Conservation (phyloP, 2,329 filamentous ascomycete species). For the Colletotrichum sp. region DNA sequence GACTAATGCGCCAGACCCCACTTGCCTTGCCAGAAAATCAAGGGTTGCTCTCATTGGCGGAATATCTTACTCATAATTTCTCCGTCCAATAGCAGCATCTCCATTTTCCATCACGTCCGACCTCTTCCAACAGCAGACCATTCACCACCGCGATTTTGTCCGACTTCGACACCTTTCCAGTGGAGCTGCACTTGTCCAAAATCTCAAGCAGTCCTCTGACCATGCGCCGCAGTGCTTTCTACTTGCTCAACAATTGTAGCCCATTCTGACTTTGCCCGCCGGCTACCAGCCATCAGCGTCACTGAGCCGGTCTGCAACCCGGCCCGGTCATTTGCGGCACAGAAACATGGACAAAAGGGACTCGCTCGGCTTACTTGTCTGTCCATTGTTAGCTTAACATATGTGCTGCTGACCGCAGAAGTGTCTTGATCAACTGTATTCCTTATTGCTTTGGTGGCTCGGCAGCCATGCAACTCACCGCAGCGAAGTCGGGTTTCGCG, state of each 20-base stretch:
- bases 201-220: background rate
- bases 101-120: background rate
- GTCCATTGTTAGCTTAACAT: background rate
- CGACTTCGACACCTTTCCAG: background rate
- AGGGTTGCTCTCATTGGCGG: background rate
- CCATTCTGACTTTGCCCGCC: background rate
- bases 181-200: background rate
- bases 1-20: background rate
- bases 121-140: background rate
- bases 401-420: background rate
- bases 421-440: background rate
- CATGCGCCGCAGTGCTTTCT: background rate
- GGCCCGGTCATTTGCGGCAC: background rate
- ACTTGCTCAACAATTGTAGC: background rate
- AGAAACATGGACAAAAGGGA: background rate
- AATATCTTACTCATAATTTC: background rate
- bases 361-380: background rate
- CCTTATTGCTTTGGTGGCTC: background rate
- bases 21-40: background rate
- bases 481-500: background rate
- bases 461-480: background rate
- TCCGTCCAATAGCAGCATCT: constrained; percentile 9
- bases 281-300: background rate
- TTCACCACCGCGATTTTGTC: background rate
- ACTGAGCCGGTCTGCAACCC: background rate